These are phyloP conservation scores for Aspergillus awamori DNA, from an alignment of 2,329 filamentous ascomycete genomes.

Conservation along the genomic window DNA sequence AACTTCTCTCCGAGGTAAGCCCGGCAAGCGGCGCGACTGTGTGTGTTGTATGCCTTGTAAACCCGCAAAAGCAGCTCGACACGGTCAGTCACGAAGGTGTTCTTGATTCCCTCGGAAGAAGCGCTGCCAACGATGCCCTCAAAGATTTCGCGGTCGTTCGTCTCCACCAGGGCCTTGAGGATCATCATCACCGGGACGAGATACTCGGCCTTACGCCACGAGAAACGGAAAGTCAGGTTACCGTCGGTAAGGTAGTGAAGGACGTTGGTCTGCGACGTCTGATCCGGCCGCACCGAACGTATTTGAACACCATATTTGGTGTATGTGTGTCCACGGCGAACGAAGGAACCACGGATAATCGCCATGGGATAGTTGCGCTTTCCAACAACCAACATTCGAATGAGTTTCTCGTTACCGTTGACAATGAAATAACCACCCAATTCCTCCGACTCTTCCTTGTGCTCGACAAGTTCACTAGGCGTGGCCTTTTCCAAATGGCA, in stretches of 20 bases:
- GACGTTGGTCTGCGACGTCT: slow-evolving; percentile 96
- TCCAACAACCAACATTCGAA: slow-evolving; percentile 87
- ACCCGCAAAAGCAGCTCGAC: slow-evolving; percentile 89
- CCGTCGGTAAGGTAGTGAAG: slow-evolving; percentile 94
- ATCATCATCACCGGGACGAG: slow-evolving; percentile 97
- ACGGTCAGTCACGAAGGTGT: slow-evolving; percentile 93
- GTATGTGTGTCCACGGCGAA: slow-evolving; percentile 82
- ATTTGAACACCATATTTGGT: slow-evolving; percentile 89
- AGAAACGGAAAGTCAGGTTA: slow-evolving; percentile 95
- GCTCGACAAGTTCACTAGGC: slow-evolving; percentile 77
- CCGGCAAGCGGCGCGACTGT: slow-evolving; percentile 78
- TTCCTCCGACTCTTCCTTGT: slow-evolving; percentile 95
- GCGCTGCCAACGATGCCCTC: slow-evolving; percentile 83
- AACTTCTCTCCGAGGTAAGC: slow-evolving; percentile 91
- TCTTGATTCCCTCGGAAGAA: slow-evolving; percentile 75
- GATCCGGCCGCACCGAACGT: slow-evolving; percentile 90
- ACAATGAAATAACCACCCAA: slow-evolving; percentile 96
- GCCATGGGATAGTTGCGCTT: slow-evolving; percentile 94
- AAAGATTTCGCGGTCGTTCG: slow-evolving; percentile 94
- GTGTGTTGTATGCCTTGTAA: slow-evolving; percentile 86
- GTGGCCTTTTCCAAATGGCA: slow-evolving; percentile 88
- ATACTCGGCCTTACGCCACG: slow-evolving; percentile 96
- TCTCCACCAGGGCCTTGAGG: slow-evolving; percentile 90
- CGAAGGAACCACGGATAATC: slow-evolving; percentile 87
- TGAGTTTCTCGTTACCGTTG: slow-evolving; percentile 96